phyloP scores from a whole-genome alignment of 2,329 filamentous ascomycete species.

The Zasmidium cellare region DNA sequence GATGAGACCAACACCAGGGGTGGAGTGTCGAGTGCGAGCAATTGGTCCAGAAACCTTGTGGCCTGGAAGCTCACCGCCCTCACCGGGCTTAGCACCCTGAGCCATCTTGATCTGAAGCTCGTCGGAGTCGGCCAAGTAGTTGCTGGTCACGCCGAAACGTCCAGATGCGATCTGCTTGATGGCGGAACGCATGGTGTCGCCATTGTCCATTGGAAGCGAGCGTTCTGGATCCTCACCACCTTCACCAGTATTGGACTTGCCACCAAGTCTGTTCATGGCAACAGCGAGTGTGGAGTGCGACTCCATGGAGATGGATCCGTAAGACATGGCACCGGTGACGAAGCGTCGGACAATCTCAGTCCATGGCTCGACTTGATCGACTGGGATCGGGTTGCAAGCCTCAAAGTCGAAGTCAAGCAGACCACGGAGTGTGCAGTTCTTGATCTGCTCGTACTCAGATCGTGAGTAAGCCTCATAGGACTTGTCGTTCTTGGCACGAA shows the following conservation, averaged over 20 bases:
- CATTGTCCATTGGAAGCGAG: constrained; percentile 81
- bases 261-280: constrained; percentile 93
- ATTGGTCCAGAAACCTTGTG: constrained; percentile 96
- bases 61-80: constrained; percentile 93
- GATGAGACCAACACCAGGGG: constrained; percentile 92
- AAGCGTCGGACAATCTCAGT: constrained; percentile 96
- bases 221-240: constrained; percentile 95
- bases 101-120: constrained; percentile 99
- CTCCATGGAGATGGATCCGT: constrained; percentile 98
- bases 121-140: constrained; percentile 91
- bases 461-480: constrained; percentile 96
- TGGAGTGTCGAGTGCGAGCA: constrained; percentile 91
- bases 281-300: constrained; percentile 93
- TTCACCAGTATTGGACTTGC: constrained; percentile 97
- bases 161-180: constrained; percentile 98
- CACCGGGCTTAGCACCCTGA: constrained; percentile 94
- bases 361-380: constrained; percentile 97
- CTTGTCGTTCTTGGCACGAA: constrained; percentile 96
- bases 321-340: constrained; percentile 97
- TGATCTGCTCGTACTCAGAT: constrained; percentile 93
- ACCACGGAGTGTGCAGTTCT: constrained; percentile 90
- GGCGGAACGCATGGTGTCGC: constrained; percentile 93
- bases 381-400: constrained; percentile 77
- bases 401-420: constrained; percentile 97
- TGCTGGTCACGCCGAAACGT: constrained; percentile 92